Evolutionary conservation across 1,284 basidiomycete genomes (phyloP).

Genomic region (Cutaneotrichosporon sp.): DNA sequence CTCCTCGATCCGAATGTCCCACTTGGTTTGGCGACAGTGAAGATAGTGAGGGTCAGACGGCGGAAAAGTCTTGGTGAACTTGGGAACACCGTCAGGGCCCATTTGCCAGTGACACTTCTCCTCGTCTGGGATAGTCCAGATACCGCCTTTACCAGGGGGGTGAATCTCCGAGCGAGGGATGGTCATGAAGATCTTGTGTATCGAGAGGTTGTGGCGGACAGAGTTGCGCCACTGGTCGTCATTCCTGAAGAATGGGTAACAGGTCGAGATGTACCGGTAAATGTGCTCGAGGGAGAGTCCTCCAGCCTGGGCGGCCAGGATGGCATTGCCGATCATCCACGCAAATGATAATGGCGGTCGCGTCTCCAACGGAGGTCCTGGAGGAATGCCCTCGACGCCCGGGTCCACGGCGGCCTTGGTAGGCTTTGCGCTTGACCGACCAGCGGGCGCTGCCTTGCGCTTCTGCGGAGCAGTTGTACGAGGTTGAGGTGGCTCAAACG

Average conservation of each 20-base stretch:
- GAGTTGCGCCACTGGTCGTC: conserved; percentile 90
- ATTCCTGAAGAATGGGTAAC: conserved; percentile 88
- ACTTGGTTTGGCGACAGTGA: conserved; percentile 45
- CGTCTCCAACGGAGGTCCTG: conserved; percentile 71
- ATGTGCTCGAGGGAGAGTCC: conserved; percentile 91
- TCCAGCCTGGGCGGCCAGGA: conserved; percentile 77
- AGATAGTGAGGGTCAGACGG: conserved; percentile 43
- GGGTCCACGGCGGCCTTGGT: conserved; percentile 49
- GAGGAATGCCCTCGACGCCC: conserved; percentile 61
- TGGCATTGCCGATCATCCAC: conserved; percentile 91
- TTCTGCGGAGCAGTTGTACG: conserved; percentile 5
- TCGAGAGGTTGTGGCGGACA: conserved; percentile 83
- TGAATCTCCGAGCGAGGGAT: conserved; percentile 52
- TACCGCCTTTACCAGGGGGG: conserved; percentile 52
- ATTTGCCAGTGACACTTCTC: conserved; percentile 49
- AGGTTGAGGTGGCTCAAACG: conserved; percentile 8
- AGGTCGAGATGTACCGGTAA: conserved; percentile 90
- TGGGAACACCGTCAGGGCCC: conserved; percentile 33
- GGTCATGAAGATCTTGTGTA: conserved; percentile 76
- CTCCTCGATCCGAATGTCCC: conserved; percentile 44
- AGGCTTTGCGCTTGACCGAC: conserved; percentile 44
- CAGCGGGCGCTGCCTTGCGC: background rate
- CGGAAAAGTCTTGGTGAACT: conserved; percentile 52
- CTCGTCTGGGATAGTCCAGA: conserved; percentile 52
- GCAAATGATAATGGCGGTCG: conserved; percentile 88